A percentile compares a stretch with the other conserved stretches of the same genome.
Evolutionary conservation across 1,284 basidiomycete species (phyloP).

Genomic region (Pterula multifida): DNA sequence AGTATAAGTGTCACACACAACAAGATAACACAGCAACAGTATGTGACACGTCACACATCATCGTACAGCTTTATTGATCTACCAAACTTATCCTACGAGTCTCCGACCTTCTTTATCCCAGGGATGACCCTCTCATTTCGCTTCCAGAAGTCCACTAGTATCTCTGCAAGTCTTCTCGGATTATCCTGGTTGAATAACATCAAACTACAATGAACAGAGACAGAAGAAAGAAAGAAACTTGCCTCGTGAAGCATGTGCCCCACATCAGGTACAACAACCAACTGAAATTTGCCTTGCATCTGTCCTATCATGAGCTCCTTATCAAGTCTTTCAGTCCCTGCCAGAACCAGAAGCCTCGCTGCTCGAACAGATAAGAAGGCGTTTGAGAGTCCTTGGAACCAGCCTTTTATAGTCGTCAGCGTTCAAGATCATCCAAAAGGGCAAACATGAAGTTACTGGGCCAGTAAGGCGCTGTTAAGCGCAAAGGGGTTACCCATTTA

Average conservation of each 20-base stretch:
- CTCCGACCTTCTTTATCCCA: slow-evolving; percentile 75
- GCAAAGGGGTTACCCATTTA: slow-evolving; percentile 78
- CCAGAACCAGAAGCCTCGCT: slow-evolving; percentile 81
- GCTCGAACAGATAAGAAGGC: slow-evolving; percentile 69
- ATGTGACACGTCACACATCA: not conserved
- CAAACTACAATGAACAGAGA: slow-evolving; percentile 3
- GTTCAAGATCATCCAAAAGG: slow-evolving; percentile 2
- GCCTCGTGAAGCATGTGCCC: slow-evolving; percentile 96
- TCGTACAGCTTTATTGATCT: no score
- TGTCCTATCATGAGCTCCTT: slow-evolving; percentile 94
- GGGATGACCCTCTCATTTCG: slow-evolving; percentile 72
- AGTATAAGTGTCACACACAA: slow-evolving; percentile 3
- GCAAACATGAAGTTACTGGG: slow-evolving; percentile 48
- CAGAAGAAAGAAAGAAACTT: slow-evolving; percentile 5
- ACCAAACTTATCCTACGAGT: slow-evolving; percentile 33
- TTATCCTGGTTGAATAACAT: slow-evolving; percentile 50
- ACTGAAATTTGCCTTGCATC: slow-evolving; percentile 97
- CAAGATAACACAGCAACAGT: slow-evolving; percentile 4
- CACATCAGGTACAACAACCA: slow-evolving; percentile 74
- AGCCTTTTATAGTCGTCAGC: slow-evolving; percentile 37
- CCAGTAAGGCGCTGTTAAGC: slow-evolving; percentile 87
- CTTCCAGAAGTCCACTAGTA: slow-evolving; percentile 83
- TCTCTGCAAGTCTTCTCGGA: slow-evolving; percentile 67
- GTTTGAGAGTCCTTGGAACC: slow-evolving; percentile 79
- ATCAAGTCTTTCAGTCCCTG: slow-evolving; percentile 89